Conservation (phyloP, 495 filamentous ascomycete genomes). For the Penicillium psychrofluorescens region DNA sequence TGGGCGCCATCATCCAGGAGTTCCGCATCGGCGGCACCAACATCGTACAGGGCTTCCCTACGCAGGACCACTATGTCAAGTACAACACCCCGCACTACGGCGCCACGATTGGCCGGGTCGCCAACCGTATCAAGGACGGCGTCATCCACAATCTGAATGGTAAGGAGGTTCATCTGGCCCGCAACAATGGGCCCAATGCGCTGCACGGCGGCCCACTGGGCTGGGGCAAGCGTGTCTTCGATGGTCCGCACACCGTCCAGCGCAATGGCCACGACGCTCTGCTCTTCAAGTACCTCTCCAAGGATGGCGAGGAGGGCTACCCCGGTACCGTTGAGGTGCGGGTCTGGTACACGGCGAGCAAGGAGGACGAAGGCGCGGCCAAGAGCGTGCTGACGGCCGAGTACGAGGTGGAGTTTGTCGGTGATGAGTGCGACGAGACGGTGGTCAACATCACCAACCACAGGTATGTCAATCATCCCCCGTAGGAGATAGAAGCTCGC, state of each 20-base stretch:
- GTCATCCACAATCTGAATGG: constrained; percentile 67
- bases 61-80: constrained; percentile 59
- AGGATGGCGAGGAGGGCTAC: constrained; percentile 77
- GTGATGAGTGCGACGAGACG: constrained; percentile 72
- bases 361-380: constrained; percentile 46
- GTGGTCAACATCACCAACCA: constrained; percentile 91
- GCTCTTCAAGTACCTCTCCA: constrained; percentile 64
- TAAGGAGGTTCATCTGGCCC: constrained; percentile 55
- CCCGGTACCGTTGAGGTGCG: constrained; percentile 74
- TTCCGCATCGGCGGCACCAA: constrained; percentile 69
- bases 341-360: constrained; percentile 70
- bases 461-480: constrained; percentile 46
- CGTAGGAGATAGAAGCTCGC: background rate
- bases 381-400: constrained; percentile 70
- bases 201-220: constrained; percentile 76
- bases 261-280: constrained; percentile 67
- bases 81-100: constrained; percentile 78
- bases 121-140: constrained; percentile 76
- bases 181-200: constrained; percentile 72
- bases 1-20: constrained; percentile 83
- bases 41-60: constrained; percentile 81
- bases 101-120: constrained; percentile 86
- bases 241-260: constrained; percentile 61
- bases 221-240: constrained; percentile 80
- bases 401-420: constrained; percentile 80